Evolutionary conservation across 192 early-diverging fungal species (phyloP), one percentile per base, ranked within the genome.

Genomic region (Allomyces macrogynus): DNA sequence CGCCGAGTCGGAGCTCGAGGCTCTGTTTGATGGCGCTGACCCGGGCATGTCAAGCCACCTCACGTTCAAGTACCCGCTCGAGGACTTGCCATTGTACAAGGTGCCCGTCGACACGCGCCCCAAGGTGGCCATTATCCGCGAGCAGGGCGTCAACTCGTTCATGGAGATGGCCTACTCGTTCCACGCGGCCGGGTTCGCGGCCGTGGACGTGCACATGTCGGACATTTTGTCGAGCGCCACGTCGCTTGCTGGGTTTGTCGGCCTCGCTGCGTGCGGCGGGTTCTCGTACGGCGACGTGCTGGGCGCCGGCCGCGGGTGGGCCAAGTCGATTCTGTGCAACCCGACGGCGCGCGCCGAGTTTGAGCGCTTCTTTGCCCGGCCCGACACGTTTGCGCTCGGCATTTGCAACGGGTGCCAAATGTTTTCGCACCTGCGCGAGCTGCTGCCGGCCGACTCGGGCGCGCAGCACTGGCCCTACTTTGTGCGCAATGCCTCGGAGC

Each of bases 391-490:
- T 76, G 81, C 89, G 9, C 72, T 99, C 61, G 97, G 95, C 61
- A 88, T 97, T 61, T 99, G 97, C 80, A 99, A 97, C 72, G 97
- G 97, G 62, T 99, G 95, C 74, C 95, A 99, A 74, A 93, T 97
- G 87, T 71, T 99, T 60, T 81, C 87, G 12, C 86, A 88, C 62
- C 80, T 99, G 69, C 75, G 82, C 10, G 85, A 86, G 42, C 68
- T 95, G 67, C 92, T 97, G 64, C 90, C 92, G 25, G 77, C 74
- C n/a, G 49, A 57, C 16, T 57, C 49, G 49, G 90, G 89, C 66
- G 80, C 92, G 0, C 77, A 83, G 23, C 67, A 76, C 63, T 99
- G 97, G 97, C 97, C 97, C 10, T 69, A 80, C 66, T 97, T 99
- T 76, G 82, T 87, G 63, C 80, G 83, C 65, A 99, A 99, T 75